A percentile compares a stretch with the other conserved stretches of the same genome.
Evolutionary conservation across 2,329 filamentous ascomycete species (phyloP).

Genomic region (Trichoderma sp.): DNA sequence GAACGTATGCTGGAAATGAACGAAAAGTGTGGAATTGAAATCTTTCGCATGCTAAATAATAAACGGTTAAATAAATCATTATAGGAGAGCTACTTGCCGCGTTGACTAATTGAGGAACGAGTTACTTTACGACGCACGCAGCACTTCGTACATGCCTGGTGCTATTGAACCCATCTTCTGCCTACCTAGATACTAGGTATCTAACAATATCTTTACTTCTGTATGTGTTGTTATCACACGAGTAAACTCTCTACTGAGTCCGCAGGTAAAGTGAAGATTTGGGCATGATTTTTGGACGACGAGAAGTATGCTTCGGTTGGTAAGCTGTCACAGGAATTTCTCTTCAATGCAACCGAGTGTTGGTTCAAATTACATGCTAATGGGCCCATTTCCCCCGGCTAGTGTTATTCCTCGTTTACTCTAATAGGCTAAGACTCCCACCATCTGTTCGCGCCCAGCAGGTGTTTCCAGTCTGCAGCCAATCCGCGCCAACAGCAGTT

Average conservation of each 20-base stretch:
- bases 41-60: too few relatives aligned
- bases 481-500: constrained; percentile 2
- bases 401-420: background rate
- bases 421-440: background rate
- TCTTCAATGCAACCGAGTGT: background rate
- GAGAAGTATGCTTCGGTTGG: background rate
- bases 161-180: background rate
- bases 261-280: background rate
- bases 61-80: too few relatives aligned
- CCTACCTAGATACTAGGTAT: background rate
- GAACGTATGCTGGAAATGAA: too few relatives aligned
- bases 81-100: too few relatives aligned
- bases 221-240: too few relatives aligned
- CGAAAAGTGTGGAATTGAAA: too few relatives aligned
- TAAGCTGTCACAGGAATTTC: background rate
- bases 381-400: background rate
- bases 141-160: too few relatives aligned
- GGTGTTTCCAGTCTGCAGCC: background rate
- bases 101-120: too few relatives aligned
- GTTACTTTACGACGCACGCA: too few relatives aligned
- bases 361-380: background rate
- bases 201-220: background rate
- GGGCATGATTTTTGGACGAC: background rate
- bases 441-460: background rate
- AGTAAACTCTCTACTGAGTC: background rate